phyloP scores from a whole-genome alignment of 192 early-diverging fungal genomes.

The Phlyctochytrium planicorne region DNA sequence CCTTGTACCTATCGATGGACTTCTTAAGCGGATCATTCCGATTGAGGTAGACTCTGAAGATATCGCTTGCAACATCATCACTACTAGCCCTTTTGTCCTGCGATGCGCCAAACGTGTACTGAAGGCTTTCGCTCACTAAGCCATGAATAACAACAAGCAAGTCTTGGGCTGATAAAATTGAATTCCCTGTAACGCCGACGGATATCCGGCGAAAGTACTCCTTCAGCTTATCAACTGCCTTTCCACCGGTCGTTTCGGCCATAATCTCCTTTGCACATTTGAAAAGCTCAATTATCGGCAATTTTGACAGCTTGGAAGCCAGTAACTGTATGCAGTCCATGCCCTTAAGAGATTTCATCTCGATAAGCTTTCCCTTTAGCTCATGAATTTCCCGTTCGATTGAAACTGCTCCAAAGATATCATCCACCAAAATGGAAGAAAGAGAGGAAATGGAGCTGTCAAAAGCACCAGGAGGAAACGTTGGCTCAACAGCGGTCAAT shows the following conservation, averaged over 20 bases:
- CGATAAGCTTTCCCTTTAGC: constrained; percentile 84
- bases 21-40: constrained; percentile 51
- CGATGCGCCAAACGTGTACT: constrained; percentile 54
- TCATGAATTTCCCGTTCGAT: constrained; percentile 89
- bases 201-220: constrained; percentile 73
- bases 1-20: constrained; percentile 73
- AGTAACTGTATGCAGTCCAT: constrained; percentile 87
- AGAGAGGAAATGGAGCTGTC: constrained; percentile 77
- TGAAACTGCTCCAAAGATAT: constrained; percentile 90
- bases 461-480: constrained; percentile 59
- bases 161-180: constrained; percentile 59
- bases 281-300: constrained; percentile 68
- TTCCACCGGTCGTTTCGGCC: constrained; percentile 75
- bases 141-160: constrained; percentile 82
- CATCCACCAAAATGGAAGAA: constrained; percentile 74
- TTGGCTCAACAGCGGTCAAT: constrained; percentile 65
- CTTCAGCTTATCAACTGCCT: constrained; percentile 76
- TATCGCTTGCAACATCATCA: constrained; percentile 21
- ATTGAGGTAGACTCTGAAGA: constrained; percentile 71
- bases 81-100: constrained; percentile 56
- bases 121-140: constrained; percentile 83
- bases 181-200: constrained; percentile 77
- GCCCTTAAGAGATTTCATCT: constrained; percentile 82
- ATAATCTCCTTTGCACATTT: constrained; percentile 85
- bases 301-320: constrained; percentile 66